phyloP scores from a whole-genome alignment of 805 yeast species.

The Suhomyces xylopsoci region DNA sequence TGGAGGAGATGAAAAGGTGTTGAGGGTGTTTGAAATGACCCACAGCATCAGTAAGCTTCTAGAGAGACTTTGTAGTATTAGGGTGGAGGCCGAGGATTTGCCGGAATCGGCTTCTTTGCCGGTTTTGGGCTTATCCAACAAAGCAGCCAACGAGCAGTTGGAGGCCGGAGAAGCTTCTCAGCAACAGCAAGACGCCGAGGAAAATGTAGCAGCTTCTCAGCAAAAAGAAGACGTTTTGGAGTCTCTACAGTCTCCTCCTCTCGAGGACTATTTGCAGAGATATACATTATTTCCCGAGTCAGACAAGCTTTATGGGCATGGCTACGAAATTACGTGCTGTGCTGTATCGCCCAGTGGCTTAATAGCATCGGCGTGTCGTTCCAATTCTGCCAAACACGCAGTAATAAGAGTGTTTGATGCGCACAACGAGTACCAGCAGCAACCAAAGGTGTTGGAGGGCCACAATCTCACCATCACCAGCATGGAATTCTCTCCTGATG shows the following conservation, averaged over 20 bases:
- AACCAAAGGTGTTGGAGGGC: conserved; percentile 46
- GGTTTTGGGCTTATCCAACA: conserved; percentile 88
- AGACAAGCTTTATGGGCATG: conserved; percentile 95
- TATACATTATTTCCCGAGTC: conserved; percentile 92
- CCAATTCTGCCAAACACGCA: conserved; percentile 82
- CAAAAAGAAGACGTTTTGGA: conserved; percentile 47
- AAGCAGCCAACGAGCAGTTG: conserved; percentile 59
- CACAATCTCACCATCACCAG: conserved; percentile 87
- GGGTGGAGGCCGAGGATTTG: conserved; percentile 29
- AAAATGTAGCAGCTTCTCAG: conserved; percentile 30
- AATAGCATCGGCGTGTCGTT: conserved; percentile 88
- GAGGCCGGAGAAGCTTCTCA: conserved; percentile 39
- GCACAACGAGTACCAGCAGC: conserved; percentile 51
- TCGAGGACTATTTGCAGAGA: conserved; percentile 88
- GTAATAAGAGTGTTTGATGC: conserved; percentile 74
- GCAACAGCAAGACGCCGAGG: conserved; percentile 40
- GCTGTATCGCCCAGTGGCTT: conserved; percentile 66
- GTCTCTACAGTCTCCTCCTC: conserved; percentile 59
- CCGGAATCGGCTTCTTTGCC: conserved; percentile 91
- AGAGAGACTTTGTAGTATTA: conserved; percentile 49
- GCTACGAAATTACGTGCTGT: conserved; percentile 84
- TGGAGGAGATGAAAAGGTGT: conserved; percentile 93
- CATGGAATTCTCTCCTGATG: conserved; percentile 69
- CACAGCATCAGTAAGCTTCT: conserved; percentile 67
- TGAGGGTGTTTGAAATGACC: conserved; percentile 88